Evolutionary conservation across 2,329 filamentous ascomycete genomes (phyloP), one percentile per base, ranked within the genome.

Genomic region (Aspergillus udagawae): DNA sequence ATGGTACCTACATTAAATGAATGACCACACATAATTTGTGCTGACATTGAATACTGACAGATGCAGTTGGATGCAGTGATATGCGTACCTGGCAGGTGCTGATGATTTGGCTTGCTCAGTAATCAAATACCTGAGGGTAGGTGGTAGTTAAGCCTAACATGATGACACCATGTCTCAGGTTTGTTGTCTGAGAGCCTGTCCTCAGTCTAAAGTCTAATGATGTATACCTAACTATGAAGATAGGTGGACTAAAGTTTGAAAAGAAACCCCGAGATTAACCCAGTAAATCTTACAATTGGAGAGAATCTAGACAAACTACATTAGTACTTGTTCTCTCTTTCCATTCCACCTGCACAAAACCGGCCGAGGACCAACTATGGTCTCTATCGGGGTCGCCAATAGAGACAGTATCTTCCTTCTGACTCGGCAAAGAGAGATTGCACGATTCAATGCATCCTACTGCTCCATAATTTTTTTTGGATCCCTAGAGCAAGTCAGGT

Each of bases 51-150:
- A 28, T 38, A 55, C 38, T 21, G 49, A 25, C 42, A 56, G 53
- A 50, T 53, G 41, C 50, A 57, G 51, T 48, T 49, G 38, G 51
- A 59, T 38, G 57, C 60, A 60, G 52, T 58, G 49, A 25, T 52
- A 27, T 58, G 32, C 50, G 61, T 63, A 63, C 61, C 61, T 63
- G 61, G 59, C 61, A 63, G 60, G 57, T 62, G 49, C 57, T 55
- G 56, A 62, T 59, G 51, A 60, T 57, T 59, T 51, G 56, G 32
- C 41, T 56, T 25, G 51, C 56, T 52, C n/a, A 61, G 3, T 38
- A 17, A 17, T 38, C 14, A 6, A 7, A 17, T 8, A 38, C 32
- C 12, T 35, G 14, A 38, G 14, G 14, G 32, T 53, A 50, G 57
- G 55, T 52, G 14, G 32, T 53, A 50, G 57, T 53, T 52, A 60